Base-by-base conservation (phyloP, 1,284 basidiomycete genomes). In the Leccinum angustisporum region DNA sequence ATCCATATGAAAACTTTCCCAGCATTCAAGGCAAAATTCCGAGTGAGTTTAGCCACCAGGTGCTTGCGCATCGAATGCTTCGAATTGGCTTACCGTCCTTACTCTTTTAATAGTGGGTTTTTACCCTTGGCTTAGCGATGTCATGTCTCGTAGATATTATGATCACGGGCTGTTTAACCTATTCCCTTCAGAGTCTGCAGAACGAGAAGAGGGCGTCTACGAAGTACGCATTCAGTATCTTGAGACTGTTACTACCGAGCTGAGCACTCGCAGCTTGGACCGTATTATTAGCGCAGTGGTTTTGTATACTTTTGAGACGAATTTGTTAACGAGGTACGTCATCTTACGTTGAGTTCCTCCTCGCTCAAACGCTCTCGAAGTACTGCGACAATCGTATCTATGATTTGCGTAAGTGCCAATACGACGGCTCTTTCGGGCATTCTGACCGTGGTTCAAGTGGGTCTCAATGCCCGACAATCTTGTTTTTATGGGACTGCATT, bases 301-400 rank as follows among this genome's bases (percentile, higher is more conserved):
- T 16, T 68, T 83, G 11, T 85, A 85, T 63, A 80, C 82, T 1
- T 77, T 85, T 43, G 82, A 85, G 68, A 83, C 79, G 27, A 83
- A 84, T 38, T 71, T 78, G 43, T 68, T 84, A 52, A 84, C 83
- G 25, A 80, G 80, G 83, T 83, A 63, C 40, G 59, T 66, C 36
- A 25, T 13, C 30, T 50, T 21, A 30, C 53, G 21, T 16, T 11
- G 8, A 36, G 9, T 9, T n/a, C 34, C 25, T 61, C 33, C 10
- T 60, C 43, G 30, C 61, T 54, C 48, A 48, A 53, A 33, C 4
- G 4, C 36, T 10, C 36, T 61, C 18, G 31, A 56, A 82, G 83
- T 65, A 66, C 79, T 46, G 79, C 76, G 6, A 81, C 82, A 2
- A 73, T 81, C 14, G 66, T 79, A n/a, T 79, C 82, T 3, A 76